These are phyloP conservation scores for Tulasnella calospora DNA, from an alignment of 768 basidiomycete species.

Conservation along the genomic window DNA sequence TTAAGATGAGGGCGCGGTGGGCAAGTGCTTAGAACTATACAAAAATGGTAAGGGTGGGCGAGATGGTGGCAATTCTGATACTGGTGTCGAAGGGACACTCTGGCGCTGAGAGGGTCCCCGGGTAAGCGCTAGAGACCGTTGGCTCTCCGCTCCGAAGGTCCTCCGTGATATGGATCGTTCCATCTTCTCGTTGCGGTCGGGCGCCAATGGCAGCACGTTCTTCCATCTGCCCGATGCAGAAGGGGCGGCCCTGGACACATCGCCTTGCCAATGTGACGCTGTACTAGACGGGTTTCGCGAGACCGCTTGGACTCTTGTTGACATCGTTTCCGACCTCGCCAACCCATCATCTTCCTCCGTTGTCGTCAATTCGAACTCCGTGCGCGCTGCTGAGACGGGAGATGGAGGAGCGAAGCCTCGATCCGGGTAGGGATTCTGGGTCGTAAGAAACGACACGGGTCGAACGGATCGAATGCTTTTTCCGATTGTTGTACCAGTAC, in stretches of 20 bases:
- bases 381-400: not conserved
- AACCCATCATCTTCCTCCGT: not conserved
- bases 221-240: not conserved
- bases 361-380: slow-evolving; percentile 1
- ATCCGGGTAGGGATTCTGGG: not conserved
- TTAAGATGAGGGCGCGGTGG: not conserved
- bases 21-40: not conserved
- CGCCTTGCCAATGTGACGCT: not conserved
- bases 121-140: not conserved
- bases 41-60: not conserved
- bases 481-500: not conserved
- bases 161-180: not conserved
- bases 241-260: not conserved
- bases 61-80: not conserved
- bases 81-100: not conserved
- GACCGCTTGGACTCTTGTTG: not conserved
- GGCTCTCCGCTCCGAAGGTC: not conserved
- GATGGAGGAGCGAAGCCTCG: not conserved
- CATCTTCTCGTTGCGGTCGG: not conserved
- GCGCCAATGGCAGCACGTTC: not conserved
- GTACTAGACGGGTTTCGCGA: not conserved
- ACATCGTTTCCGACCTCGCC: not conserved
- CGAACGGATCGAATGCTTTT: slow-evolving; percentile 6
- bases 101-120: not conserved
- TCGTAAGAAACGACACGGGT: not conserved